Evolutionary conservation across 2,329 filamentous ascomycete species (phyloP).

Genomic region (Fusarium floridanum): DNA sequence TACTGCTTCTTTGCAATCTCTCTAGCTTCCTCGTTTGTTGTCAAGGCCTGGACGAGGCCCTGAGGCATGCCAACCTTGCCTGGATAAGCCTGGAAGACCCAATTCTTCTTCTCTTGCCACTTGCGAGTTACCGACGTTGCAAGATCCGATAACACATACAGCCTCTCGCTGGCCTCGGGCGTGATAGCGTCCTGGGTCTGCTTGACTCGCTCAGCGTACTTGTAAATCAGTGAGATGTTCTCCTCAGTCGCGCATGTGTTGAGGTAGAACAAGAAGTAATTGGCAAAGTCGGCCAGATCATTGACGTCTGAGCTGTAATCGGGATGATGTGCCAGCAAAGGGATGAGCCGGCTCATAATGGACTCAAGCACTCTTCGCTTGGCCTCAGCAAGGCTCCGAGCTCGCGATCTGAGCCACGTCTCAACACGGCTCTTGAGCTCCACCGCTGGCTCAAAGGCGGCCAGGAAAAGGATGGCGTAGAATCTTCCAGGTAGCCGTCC

Average conservation of each 20-base stretch:
- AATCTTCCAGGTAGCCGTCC: slow-evolving; percentile 79
- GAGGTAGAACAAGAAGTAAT: slow-evolving; percentile 92
- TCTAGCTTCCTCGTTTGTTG: slow-evolving; percentile 82
- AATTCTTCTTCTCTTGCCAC: slow-evolving; percentile 88
- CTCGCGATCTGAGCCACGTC: slow-evolving; percentile 90
- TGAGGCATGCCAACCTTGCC: slow-evolving; percentile 84
- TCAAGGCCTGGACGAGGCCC: slow-evolving; percentile 81
- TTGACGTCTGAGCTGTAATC: slow-evolving; percentile 79
- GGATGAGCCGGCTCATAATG: slow-evolving; percentile 84
- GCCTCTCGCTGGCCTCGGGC: slow-evolving; percentile 74
- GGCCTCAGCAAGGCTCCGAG: slow-evolving; percentile 71
- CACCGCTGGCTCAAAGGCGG: slow-evolving; percentile 88
- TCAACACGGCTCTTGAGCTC: slow-evolving; percentile 80
- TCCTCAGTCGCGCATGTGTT: slow-evolving; percentile 84
- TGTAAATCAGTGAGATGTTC: slow-evolving; percentile 90
- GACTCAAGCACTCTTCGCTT: slow-evolving; percentile 80
- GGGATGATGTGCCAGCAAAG: slow-evolving; percentile 91
- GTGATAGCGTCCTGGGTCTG: slow-evolving; percentile 85
- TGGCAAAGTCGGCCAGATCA: slow-evolving; percentile 83
- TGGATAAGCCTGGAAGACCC: slow-evolving; percentile 86
- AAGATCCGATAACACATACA: slow-evolving; percentile 91
- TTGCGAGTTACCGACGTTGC: slow-evolving; percentile 84
- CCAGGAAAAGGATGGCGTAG: slow-evolving; percentile 89
- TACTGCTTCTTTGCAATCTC: slow-evolving; percentile 89
- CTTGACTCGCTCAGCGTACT: slow-evolving; percentile 93